Base-by-base conservation (phyloP, 345 rosid species). In the Hypericum androsaemum region DNA sequence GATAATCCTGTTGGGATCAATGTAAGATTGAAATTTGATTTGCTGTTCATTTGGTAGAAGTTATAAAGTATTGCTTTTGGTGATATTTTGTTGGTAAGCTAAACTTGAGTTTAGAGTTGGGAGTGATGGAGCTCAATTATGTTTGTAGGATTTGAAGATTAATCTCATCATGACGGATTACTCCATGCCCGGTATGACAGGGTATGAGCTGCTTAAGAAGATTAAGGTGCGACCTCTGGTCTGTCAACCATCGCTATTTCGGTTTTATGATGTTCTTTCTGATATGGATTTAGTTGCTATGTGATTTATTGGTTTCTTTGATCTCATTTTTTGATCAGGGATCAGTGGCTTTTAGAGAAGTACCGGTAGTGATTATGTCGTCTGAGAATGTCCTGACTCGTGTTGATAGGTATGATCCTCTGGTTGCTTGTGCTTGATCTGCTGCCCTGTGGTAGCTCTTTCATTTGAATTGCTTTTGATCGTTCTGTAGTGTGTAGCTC, bases 151-250 rank as follows among this genome's bases (percentile, higher is more conserved):
- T 57, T 68, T 89, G 70, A 86, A 82, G 69, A 74, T 86, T 57
- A 86, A 86, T 70, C 56, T 81, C 49, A 84, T 84, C 50, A 79
- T 84, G 78, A 84, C 94, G 0, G 94, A 84, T 61, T 82, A 86
- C 53, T 82, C 95, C 10, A 86, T 86, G 95, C 89, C 88, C 1
- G 95, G 89, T 22, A 80, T 86, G 89, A 82, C 82, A 8, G 95
- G 95, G 22, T 86, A 82, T 58, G 95, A 86, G 53, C 77, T 86
- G 44, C 67, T 86, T 1, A 86, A 86, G 59, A 86, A 71, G 72
- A 85, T 82, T 55, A 85, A 85, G 80, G 94, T 84, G 12, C 39
- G 47, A 9, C 1, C 14, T 41, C 14, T 17, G 3, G 8, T 14
- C 11, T 22, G 32, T 22, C 10, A 22, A 12, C 8, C 45, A 2